A percentile compares a stretch with the other conserved stretches of the same genome.
These are phyloP conservation scores for Yamadazyma dendronema DNA, from an alignment of 1,139 yeast genomes.

Conservation along the genomic window DNA sequence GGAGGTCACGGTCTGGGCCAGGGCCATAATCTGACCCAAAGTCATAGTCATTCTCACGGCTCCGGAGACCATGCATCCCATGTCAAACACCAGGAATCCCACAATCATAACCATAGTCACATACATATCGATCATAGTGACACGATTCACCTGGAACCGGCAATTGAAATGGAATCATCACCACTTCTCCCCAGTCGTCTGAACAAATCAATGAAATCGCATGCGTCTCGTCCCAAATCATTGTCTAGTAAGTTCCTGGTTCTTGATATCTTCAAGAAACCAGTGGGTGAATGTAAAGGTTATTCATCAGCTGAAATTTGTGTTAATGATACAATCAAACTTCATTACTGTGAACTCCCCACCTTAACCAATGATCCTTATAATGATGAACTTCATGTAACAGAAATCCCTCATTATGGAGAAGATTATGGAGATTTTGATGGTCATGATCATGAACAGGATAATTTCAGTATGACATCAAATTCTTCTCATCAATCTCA, in stretches of 20 bases:
- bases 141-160: background rate
- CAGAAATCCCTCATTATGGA: too few relatives aligned
- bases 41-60: background rate
- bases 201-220: background rate
- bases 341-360: conserved; percentile 44
- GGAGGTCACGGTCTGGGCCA: conserved; percentile 6
- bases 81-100: background rate
- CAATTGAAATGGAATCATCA: background rate
- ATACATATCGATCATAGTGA: conserved; percentile 2
- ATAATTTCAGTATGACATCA: conserved; percentile 9
- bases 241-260: conserved; percentile 12
- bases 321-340: conserved; percentile 13
- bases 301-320: conserved; percentile 47
- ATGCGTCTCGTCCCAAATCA: background rate
- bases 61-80: background rate
- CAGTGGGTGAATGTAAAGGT: conserved; percentile 53
- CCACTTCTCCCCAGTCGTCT: background rate
- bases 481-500: too few relatives aligned
- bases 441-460: conserved; percentile 6
- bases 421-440: conserved; percentile 8
- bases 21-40: too few relatives aligned
- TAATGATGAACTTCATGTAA: conserved; percentile 1
- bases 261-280: conserved; percentile 19
- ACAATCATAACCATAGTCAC: conserved; percentile 8
- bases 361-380: conserved; percentile 7